These are phyloP conservation scores for Zygoascus meyerae DNA, from an alignment of 1,139 yeast species.

Conservation along the genomic window DNA sequence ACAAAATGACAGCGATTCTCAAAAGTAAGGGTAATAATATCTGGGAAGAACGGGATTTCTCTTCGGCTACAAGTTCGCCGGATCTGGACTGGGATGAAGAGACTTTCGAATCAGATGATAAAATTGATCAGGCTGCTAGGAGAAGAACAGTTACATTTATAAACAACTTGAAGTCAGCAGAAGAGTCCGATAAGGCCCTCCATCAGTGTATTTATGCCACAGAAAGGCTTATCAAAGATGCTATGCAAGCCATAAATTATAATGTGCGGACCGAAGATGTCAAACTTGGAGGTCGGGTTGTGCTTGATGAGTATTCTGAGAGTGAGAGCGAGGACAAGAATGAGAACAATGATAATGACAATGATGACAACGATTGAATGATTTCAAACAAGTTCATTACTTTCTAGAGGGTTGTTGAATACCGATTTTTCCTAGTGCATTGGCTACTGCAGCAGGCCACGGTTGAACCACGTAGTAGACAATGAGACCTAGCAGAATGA, in stretches of 20 bases:
- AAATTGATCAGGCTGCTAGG: constrained; percentile 11
- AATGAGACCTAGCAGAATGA: constrained; percentile 33
- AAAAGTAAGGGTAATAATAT: not conserved
- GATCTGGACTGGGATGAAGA: not conserved
- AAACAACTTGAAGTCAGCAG: constrained; percentile 22
- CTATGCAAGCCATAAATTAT: constrained; percentile 20
- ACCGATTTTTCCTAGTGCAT: not conserved
- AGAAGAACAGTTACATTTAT: constrained; percentile 23
- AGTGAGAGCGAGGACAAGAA: constrained; percentile 7
- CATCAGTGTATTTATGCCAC: constrained; percentile 22
- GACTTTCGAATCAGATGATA: constrained; percentile 1
- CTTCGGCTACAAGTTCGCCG: not conserved
- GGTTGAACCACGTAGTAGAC: constrained; percentile 25
- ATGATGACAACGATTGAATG: not conserved
- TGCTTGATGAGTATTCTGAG: constrained; percentile 8
- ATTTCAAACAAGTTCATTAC: not conserved
- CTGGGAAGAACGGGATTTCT: not conserved
- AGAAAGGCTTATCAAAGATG: constrained; percentile 22
- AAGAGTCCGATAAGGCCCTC: constrained; percentile 19
- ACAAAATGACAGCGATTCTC: not conserved
- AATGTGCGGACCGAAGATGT: constrained; percentile 22
- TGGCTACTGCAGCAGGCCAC: constrained; percentile 15
- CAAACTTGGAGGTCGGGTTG: constrained; percentile 14
- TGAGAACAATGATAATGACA: constrained; percentile 1
- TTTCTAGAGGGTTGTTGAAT: not conserved